phyloP scores from a whole-genome alignment of 1,284 basidiomycete species.

The Singerocomus rubriflavus region DNA sequence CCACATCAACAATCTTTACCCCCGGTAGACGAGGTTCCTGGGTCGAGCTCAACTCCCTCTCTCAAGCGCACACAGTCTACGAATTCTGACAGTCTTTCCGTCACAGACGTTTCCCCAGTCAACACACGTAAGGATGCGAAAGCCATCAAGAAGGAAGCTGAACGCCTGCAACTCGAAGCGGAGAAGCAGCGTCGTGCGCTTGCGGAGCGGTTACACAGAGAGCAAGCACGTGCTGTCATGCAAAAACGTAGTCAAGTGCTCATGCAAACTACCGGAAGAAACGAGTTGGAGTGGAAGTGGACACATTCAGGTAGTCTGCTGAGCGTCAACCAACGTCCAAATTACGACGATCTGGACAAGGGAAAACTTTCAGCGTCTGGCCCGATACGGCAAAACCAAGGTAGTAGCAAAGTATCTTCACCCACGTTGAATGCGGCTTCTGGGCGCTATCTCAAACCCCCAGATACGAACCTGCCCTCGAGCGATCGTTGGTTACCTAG shows the following conservation, averaged over 20 bases:
- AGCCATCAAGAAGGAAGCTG: conserved; percentile 88
- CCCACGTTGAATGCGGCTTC: conserved; percentile 56
- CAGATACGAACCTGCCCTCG: conserved; percentile 35
- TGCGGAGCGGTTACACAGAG: conserved; percentile 69
- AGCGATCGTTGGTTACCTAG: conserved; percentile 52
- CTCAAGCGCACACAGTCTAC: conserved; percentile 87
- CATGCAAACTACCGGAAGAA: conserved; percentile 49
- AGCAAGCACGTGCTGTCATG: conserved; percentile 94
- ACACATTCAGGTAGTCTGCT: conserved; percentile 37
- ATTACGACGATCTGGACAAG: conserved; percentile 39
- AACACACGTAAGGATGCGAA: conserved; percentile 65
- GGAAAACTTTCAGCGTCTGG: conserved; percentile 52
- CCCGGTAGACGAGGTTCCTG: conserved; percentile 67
- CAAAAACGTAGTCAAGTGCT: conserved; percentile 82
- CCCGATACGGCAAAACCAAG: conserved; percentile 56
- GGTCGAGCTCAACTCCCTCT: conserved; percentile 55
- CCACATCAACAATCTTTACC: conserved; percentile 56
- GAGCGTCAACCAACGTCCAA: conserved; percentile 34
- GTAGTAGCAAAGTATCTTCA: conserved; percentile 34
- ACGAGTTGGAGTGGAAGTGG: conserved; percentile 61
- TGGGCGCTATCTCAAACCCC: conserved; percentile 48
- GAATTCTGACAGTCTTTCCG: conserved; percentile 66
- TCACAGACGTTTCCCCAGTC: conserved; percentile 51
- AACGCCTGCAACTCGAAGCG: conserved; percentile 79
- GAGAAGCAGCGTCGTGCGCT: conserved; percentile 85